Evolutionary conservation across 331 rosid genomes (phyloP).

Genomic region (Dryas integrifolia): DNA sequence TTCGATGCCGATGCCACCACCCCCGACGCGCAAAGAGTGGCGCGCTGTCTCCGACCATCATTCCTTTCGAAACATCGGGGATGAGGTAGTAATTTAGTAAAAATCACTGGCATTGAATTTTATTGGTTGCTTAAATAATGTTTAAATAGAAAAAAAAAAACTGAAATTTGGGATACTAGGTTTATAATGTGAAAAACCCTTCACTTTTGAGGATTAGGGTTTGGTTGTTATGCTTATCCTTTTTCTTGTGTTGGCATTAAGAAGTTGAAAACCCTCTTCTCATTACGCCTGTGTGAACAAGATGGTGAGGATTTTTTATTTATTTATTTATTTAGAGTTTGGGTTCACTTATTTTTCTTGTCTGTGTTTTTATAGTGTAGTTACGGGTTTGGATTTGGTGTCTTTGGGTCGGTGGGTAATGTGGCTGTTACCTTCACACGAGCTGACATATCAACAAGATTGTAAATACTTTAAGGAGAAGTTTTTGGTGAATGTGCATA

Average conservation of each 20-base stretch:
- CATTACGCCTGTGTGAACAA: not conserved
- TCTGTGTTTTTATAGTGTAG: not conserved
- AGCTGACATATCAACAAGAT: not conserved
- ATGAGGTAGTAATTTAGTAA: conserved; percentile 57
- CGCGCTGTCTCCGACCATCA: conserved; percentile 83
- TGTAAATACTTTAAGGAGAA: not conserved
- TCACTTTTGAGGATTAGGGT: conserved; percentile 28
- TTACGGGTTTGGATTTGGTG: conserved; percentile 14
- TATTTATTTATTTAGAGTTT: conserved; percentile 7
- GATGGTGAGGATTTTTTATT: not conserved
- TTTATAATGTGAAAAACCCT: not conserved
- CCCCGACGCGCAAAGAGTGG: conserved; percentile 71
- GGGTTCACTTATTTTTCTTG: not conserved
- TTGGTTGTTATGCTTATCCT: not conserved
- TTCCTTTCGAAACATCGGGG: conserved; percentile 54
- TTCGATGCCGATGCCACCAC: conserved; percentile 56
- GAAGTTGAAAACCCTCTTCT: not conserved
- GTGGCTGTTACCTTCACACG: not conserved
- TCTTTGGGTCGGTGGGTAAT: not conserved
- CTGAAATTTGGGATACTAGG: conserved; percentile 11
- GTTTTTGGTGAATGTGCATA: not conserved
- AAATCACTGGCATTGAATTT: conserved; percentile 31
- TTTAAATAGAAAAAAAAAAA: not conserved
- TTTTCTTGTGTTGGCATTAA: not conserved
- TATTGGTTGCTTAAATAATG: conserved; percentile 13